These are phyloP conservation scores for Silene latifolia DNA, from an alignment of 148 eudicot genomes.

Conservation along the genomic window DNA sequence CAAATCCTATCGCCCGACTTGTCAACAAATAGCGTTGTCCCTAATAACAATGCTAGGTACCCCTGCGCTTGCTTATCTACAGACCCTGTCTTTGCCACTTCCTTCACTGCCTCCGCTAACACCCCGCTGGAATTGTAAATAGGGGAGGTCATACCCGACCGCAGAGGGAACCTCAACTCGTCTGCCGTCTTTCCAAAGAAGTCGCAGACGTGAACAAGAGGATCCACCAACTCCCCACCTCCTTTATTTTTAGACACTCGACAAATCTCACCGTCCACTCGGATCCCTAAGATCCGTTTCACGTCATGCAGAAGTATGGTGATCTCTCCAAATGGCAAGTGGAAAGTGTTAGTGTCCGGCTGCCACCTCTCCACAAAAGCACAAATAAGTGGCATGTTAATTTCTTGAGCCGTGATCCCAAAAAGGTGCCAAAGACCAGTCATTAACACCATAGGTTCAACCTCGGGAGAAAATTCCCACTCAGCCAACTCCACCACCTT, in stretches of 20 bases:
- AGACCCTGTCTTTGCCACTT: neutral
- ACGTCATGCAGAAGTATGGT: neutral
- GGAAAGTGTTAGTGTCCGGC: neutral
- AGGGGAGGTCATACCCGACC: neutral
- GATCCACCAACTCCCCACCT: neutral
- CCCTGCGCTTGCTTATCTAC: neutral
- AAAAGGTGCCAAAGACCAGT: neutral
- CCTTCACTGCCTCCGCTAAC: neutral
- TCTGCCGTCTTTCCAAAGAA: neutral
- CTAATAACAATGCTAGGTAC: neutral
- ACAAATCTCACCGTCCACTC: neutral
- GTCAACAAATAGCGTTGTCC: neutral
- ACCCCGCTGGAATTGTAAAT: neutral
- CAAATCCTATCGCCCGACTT: neutral
- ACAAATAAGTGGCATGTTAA: neutral
- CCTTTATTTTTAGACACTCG: too few species aligned
- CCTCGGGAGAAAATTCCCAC: neutral
- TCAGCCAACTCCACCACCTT: neutral
- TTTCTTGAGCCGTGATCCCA: neutral
- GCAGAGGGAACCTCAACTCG: neutral
- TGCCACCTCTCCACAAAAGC: neutral
- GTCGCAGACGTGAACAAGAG: neutral
- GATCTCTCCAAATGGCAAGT: neutral
- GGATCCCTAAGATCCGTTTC: neutral
- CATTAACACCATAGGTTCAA: neutral